These are phyloP conservation scores for Xerocomellus intermedius DNA, from an alignment of 768 basidiomycete genomes.

Conservation along the genomic window DNA sequence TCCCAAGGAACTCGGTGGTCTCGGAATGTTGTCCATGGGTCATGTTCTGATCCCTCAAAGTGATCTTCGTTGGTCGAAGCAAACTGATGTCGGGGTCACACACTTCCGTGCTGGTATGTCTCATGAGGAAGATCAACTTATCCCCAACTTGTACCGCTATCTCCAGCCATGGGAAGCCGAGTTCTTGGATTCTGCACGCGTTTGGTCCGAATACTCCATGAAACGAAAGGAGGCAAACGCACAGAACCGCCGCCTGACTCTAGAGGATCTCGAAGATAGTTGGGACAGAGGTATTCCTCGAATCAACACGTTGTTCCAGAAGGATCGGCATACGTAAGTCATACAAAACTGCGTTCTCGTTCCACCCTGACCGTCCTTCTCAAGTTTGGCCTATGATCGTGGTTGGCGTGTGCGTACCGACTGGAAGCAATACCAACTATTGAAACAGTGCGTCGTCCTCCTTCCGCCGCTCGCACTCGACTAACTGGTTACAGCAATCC, in stretches of 20 bases:
- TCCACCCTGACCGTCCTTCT: not conserved
- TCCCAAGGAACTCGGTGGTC: constrained; percentile 96
- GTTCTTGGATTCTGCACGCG: constrained; percentile 96
- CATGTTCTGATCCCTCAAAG: constrained; percentile 98
- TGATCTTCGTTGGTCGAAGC: constrained; percentile 96
- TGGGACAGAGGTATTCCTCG: constrained; percentile 99
- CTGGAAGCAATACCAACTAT: constrained; percentile 95
- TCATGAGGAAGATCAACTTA: constrained; percentile 91
- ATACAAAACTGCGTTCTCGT: not conserved
- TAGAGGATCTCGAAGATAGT: constrained; percentile 97
- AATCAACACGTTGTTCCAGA: constrained; percentile 99
- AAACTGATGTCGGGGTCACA: constrained; percentile 95
- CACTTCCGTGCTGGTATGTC: constrained; percentile 99
- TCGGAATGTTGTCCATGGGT: constrained; percentile 99
- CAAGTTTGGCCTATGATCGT: constrained; percentile 91
- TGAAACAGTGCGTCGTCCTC: constrained; percentile 68
- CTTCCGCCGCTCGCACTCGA: not conserved
- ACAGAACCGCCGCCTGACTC: constrained; percentile 91
- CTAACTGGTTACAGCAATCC: constrained; percentile 65
- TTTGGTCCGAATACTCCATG: constrained; percentile 99
- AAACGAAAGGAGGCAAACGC: constrained; percentile 99
- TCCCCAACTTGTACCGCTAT: constrained; percentile 96
- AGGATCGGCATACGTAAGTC: constrained; percentile 87
- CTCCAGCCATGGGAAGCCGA: constrained; percentile 97
- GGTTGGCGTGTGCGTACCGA: constrained; percentile 98